Evolutionary conservation across 345 rosid species (phyloP).

Genomic region (Hibiscus syriacus): DNA sequence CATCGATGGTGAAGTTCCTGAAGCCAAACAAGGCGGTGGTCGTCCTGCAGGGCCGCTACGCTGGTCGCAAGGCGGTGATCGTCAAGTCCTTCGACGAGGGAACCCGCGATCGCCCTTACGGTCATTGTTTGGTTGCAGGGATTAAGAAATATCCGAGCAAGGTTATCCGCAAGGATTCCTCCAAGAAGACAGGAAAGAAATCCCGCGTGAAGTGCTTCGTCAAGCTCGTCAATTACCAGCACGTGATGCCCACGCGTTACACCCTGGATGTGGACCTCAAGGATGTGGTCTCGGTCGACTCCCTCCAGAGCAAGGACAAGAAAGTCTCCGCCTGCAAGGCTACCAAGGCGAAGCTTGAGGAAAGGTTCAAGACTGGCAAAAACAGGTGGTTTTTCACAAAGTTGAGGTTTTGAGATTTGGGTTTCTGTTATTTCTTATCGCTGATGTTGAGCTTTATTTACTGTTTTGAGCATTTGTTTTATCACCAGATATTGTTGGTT

Average conservation of each 20-base stretch:
- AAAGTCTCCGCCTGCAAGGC: conserved; percentile 47
- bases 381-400: conserved; percentile 62
- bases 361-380: conserved; percentile 55
- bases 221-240: conserved; percentile 48
- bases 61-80: conserved; percentile 47
- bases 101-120: conserved; percentile 34
- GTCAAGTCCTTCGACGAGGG: conserved; percentile 42
- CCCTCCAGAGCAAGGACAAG: conserved; percentile 38
- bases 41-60: conserved; percentile 50
- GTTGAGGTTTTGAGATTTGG: conserved; percentile 39
- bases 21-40: conserved; percentile 49
- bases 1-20: conserved; percentile 29
- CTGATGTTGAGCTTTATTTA: conserved; percentile 1
- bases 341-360: conserved; percentile 46
- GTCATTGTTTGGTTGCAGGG: conserved; percentile 53
- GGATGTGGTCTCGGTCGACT: conserved; percentile 36
- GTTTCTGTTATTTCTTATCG: neutral
- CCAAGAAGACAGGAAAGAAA: conserved; percentile 38
- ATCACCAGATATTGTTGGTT: neutral
- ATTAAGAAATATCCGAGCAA: conserved; percentile 47
- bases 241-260: conserved; percentile 58
- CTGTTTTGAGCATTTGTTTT: conserved; percentile 6
- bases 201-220: conserved; percentile 42
- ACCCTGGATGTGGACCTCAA: conserved; percentile 50
- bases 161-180: conserved; percentile 41